A percentile compares a stretch with the other conserved stretches of the same genome.
Evolutionary conservation across 2,329 filamentous ascomycete species (phyloP).

Genomic region (Botrytis elliptica): DNA sequence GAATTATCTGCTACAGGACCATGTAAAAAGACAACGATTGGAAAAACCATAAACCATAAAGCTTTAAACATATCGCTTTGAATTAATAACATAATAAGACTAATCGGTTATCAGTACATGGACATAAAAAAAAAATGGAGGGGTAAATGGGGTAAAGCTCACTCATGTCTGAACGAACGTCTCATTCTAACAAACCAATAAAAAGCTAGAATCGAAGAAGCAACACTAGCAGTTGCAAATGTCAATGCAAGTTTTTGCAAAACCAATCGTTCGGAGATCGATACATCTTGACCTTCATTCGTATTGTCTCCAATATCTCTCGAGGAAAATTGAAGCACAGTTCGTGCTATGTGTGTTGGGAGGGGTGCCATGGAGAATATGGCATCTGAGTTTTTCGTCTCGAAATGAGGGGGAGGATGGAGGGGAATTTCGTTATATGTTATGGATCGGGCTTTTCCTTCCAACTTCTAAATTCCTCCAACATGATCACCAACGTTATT

Average conservation of each 20-base stretch:
- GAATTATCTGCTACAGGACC: conserved; percentile 52
- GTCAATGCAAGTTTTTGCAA: conserved; percentile 40
- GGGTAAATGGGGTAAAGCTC: conserved; percentile 37
- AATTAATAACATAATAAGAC: conserved; percentile 72
- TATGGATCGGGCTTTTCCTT: conserved; percentile 24
- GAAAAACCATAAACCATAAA: conserved; percentile 65
- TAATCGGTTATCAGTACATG: conserved; percentile 38
- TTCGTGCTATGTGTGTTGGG: conserved; percentile 23
- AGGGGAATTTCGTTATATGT: conserved; percentile 12
- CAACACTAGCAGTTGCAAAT: conserved; percentile 53
- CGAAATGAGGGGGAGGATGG: not conserved
- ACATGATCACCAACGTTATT: conserved; percentile 20
- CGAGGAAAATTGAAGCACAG: conserved; percentile 21
- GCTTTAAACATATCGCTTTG: conserved; percentile 71
- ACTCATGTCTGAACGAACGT: conserved; percentile 72
- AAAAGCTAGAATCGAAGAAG: conserved; percentile 55
- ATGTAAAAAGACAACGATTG: conserved; percentile 54
- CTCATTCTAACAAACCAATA: conserved; percentile 76
- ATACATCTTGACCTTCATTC: conserved; percentile 19
- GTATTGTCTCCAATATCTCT: conserved; percentile 25
- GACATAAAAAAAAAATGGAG: conserved; percentile 6
- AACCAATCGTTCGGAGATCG: conserved; percentile 27
- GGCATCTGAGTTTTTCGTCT: not conserved
- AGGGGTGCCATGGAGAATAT: conserved; percentile 31
- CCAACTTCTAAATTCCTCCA: conserved; percentile 23